Conservation (phyloP, 2,329 filamentous ascomycete species). For the Scedosporium apiospermum region DNA sequence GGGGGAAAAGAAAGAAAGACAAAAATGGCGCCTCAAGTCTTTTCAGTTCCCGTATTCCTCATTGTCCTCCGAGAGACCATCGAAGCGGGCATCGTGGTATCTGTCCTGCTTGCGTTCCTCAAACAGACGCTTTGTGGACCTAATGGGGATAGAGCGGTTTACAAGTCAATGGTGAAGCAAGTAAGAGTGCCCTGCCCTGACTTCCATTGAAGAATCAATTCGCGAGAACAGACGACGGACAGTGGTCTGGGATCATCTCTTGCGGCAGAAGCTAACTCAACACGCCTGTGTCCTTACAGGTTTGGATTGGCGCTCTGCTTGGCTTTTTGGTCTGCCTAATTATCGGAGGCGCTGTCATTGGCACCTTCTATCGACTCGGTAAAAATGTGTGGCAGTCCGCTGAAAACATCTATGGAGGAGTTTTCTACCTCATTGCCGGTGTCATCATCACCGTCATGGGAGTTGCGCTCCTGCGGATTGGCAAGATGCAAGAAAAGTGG, state of each 20-base stretch:
- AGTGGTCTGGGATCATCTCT: not conserved
- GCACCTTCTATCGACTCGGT: slow-evolving; percentile 61
- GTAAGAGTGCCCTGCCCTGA: not conserved
- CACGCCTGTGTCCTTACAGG: slow-evolving; percentile 46
- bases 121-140: slow-evolving; percentile 57
- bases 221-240: not conserved
- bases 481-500: slow-evolving; percentile 72
- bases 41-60: slow-evolving; percentile 77
- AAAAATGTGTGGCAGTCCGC: slow-evolving; percentile 50
- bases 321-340: slow-evolving; percentile 57
- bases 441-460: slow-evolving; percentile 67
- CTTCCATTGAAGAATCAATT: not conserved
- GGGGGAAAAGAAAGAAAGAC: not conserved
- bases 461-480: slow-evolving; percentile 62
- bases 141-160: not conserved
- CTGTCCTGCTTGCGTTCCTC: slow-evolving; percentile 75
- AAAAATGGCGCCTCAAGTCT: slow-evolving; percentile 58
- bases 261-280: slow-evolving; percentile 10
- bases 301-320: slow-evolving; percentile 57
- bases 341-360: slow-evolving; percentile 60
- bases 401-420: slow-evolving; percentile 66
- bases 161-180: not conserved
- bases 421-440: slow-evolving; percentile 57
- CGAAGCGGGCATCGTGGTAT: slow-evolving; percentile 77
- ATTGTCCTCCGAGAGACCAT: slow-evolving; percentile 81